A percentile compares a stretch with the other conserved stretches of the same genome.
Conservation (phyloP, 2,329 filamentous ascomycete genomes). For the Clarireedia homoeocarpa region DNA sequence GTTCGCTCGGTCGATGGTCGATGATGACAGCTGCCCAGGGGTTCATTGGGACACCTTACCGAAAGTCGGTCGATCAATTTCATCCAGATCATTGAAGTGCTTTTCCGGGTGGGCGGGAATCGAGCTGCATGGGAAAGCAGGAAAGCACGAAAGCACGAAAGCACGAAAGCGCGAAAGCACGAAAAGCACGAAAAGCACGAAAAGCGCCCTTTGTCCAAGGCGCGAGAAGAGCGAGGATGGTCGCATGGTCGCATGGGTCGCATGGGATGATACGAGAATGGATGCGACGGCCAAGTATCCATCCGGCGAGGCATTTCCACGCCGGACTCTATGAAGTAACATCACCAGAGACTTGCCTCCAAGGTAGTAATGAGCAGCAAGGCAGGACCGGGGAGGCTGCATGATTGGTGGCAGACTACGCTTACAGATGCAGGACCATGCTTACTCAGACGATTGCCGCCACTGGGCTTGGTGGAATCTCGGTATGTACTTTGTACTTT, state of each 20-base stretch:
- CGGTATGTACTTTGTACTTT: background rate
- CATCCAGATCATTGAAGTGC: background rate
- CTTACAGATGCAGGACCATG: conserved; percentile 8
- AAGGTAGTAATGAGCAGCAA: background rate
- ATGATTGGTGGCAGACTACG: background rate
- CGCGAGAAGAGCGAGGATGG: too few relatives aligned
- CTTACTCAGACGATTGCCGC: conserved; percentile 3
- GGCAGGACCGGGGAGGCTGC: background rate
- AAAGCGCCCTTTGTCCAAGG: background rate
- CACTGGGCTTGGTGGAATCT: conserved; percentile 1
- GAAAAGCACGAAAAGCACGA: background rate
- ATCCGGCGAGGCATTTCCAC: too few relatives aligned
- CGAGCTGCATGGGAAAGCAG: background rate
- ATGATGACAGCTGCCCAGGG: background rate
- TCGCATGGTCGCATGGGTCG: too few relatives aligned
- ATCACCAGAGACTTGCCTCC: background rate
- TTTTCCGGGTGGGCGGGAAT: conserved; percentile 2
- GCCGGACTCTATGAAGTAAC: too few relatives aligned
- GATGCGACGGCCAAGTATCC: too few relatives aligned
- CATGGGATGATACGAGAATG: too few relatives aligned
- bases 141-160: too few relatives aligned
- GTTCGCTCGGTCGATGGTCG: background rate
- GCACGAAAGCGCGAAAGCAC: too few relatives aligned
- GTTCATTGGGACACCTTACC: background rate
- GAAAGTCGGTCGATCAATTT: background rate